Percentiles rank a stretch among this genome's conserved stretches.
Conservation (phyloP, 331 rosid genomes). For the Prunus yedoensis region DNA sequence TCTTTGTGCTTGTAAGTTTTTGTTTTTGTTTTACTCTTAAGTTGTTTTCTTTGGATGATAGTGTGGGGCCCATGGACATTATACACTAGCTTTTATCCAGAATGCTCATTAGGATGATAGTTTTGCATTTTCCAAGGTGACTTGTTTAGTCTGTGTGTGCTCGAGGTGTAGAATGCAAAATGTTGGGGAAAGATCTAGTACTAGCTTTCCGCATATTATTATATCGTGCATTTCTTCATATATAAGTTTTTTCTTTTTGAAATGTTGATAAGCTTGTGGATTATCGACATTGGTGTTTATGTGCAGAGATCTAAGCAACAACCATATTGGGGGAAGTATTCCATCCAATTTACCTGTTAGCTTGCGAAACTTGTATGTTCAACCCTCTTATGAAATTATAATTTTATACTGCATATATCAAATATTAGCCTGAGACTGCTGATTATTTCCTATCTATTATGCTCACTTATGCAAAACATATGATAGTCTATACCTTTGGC, state of each 20-base stretch:
- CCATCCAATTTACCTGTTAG: constrained; percentile 77
- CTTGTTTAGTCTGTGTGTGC: background rate
- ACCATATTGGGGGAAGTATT: constrained; percentile 84
- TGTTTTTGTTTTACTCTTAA: background rate
- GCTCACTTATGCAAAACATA: constrained; percentile 27
- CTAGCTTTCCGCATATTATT: background rate
- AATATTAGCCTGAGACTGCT: background rate
- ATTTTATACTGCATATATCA: constrained; percentile 8
- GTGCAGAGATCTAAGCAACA: constrained; percentile 86
- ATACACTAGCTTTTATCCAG: background rate
- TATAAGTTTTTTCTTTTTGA: background rate
- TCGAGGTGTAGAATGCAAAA: too few species aligned
- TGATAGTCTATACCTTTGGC: constrained; percentile 44
- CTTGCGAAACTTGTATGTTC: constrained; percentile 68
- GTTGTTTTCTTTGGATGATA: background rate
- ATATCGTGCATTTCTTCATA: constrained; percentile 2
- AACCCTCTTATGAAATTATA: background rate
- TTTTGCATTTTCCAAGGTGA: background rate
- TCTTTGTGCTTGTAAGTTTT: background rate
- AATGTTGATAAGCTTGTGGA: background rate
- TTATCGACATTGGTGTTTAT: constrained; percentile 22
- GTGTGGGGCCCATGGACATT: background rate
- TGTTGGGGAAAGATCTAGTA: background rate
- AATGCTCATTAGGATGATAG: constrained; percentile 3
- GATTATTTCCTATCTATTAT: constrained; percentile 11